Base-by-base conservation (phyloP, 2,329 filamentous ascomycete species). In the Paracorniculantispora psalliotae region DNA sequence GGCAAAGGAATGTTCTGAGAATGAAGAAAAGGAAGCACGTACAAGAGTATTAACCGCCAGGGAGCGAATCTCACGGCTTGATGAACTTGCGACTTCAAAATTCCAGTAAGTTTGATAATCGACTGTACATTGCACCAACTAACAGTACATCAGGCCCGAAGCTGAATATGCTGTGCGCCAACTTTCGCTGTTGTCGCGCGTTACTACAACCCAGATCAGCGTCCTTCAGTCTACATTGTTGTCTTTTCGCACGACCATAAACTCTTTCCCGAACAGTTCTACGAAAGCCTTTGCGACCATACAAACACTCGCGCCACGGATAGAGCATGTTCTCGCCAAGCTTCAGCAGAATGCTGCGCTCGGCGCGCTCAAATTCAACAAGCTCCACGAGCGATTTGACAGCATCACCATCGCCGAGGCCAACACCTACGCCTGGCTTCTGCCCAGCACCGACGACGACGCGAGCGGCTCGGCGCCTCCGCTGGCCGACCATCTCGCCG, bases 331-430 rank as follows among this genome's bases (percentile, higher is more conserved):
- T 15, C 9, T 44, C 8, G 6, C 50, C 21, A 53, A 53, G 25
- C 23, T 9, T 3, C 53, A 57, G 21, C 53, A 57, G 28, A 26
- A 15, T 7, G 53, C 41, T 1, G 53, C 33, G 2, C 44, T 57
- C 3, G 17, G 15, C 21, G 21, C 44, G 6, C 44, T 57, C 17
- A 30, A 43, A 19, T 50, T 50, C 7, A 7, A n/a, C 2, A 57
- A 39, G 13, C 21, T 50, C 3, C 46, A 49, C 23, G 54, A 57
- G 13, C n/a, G 54, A 26, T 57, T 57, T 25, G 54, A 57, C 19
- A 57, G 54, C 54, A 57, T 57, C 33, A 57, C 54, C 13, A 12
- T 21, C 8, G 54, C 54, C 17, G 43, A 57, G 46, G 33, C 30
- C 8, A 26, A 43, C 21, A 50, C 54, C 12, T 57, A 28, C 26